Conservation (phyloP, 352 stramenopile species). For the Pythium aphanidermatum region DNA sequence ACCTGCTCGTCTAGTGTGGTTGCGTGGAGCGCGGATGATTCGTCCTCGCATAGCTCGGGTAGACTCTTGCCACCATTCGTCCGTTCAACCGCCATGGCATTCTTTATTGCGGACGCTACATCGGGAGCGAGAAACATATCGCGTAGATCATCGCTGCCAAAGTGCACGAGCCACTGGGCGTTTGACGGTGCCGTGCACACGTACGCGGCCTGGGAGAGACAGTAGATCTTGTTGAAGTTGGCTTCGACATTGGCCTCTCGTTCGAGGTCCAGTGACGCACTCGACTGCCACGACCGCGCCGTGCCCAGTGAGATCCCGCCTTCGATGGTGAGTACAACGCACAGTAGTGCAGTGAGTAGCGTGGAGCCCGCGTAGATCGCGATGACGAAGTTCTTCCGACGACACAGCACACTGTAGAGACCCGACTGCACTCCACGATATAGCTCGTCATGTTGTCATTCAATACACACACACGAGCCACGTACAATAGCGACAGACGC, state of each 20-base stretch:
- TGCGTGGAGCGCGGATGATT: constrained; percentile 10
- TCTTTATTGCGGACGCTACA: constrained; percentile 11
- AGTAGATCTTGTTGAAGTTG: constrained; percentile 22
- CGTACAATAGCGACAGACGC: constrained; percentile 17
- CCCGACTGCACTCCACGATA: no score
- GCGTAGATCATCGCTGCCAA: constrained; percentile 20
- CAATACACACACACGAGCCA: not conserved
- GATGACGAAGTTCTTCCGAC: constrained; percentile 14
- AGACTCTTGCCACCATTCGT: not conserved
- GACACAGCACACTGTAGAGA: constrained; percentile 16
- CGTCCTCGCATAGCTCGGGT: constrained; percentile 19
- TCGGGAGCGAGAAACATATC: constrained; percentile 14
- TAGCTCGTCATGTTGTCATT: not conserved
- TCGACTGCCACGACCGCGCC: constrained; percentile 11
- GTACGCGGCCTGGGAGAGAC: constrained; percentile 18
- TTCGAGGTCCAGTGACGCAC: not conserved
- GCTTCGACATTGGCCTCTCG: constrained; percentile 13
- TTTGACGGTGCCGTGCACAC: constrained; percentile 17
- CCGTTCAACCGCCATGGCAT: constrained; percentile 14
- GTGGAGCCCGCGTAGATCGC: constrained; percentile 12
- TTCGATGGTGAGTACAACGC: constrained; percentile 15
- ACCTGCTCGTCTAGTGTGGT: constrained; percentile 7
- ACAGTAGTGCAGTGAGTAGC: constrained; percentile 14
- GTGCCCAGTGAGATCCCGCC: constrained; percentile 8
- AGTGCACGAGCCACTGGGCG: constrained; percentile 22